Base-by-base conservation (phyloP, 345 rosid genomes). In the Moricandia moricandioides region DNA sequence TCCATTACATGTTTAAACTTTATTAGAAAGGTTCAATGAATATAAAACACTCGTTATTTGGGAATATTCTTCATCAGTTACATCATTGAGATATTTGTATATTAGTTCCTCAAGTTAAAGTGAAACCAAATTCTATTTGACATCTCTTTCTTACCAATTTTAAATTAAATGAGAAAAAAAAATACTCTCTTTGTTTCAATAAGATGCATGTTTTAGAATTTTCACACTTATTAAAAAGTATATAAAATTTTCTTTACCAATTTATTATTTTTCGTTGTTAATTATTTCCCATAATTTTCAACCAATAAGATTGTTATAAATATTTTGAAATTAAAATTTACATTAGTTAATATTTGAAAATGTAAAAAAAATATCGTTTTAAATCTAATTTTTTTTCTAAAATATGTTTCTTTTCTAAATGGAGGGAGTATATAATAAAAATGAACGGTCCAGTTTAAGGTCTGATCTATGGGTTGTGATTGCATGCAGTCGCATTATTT, bases 51-150 rank as follows among this genome's bases (percentile, higher is more conserved):
- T 77, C 52, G 13, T 21, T 67, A 31, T 78, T 72, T 18, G 52
- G 52, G 74, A 72, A 67, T 78, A 78, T 78, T 45, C 74, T 1
- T 68, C 73, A 61, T 60, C 74, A 67, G 11, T 33, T 78, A 60
- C 74, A 78, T 72, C 78, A 72, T 40, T 62, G 17, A 30, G 31
- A 47, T 67, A 61, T 49, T 45, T 49, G 1, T 49, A 33, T 71
- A 70, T 17, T 64, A 63, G 33, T 45, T 57, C 30, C 21, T 70
- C 67, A 45, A 45, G 52, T 13, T n/a, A 45, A n/a, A 45, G 51
- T 45, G 17, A 45, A 45, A 45, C 51, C 51, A 45, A 45, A 40
- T 40, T 45, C 16, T 45, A 45, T 45, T 45, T 63, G 66, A 62
- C 71, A 56, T 77, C 33, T 70, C 26, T 16, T 76, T 77, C 34